These are phyloP conservation scores for Xylariomycetidae sp. DNA, from an alignment of 2,329 filamentous ascomycete genomes.

Conservation along the genomic window DNA sequence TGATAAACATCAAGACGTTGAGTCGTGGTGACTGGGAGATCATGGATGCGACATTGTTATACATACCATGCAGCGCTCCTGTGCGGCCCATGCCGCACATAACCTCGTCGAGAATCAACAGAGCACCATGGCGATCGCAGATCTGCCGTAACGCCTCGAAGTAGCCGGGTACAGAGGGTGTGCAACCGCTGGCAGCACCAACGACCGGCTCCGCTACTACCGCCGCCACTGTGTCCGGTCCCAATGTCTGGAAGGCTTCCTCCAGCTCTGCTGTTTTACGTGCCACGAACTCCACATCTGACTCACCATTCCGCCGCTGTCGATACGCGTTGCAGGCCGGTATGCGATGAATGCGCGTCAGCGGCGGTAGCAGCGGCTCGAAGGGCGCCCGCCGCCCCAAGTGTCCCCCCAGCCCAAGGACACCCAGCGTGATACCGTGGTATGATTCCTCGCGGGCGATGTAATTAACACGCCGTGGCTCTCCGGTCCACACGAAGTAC, in stretches of 20 bases:
- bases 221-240: conserved; percentile 60
- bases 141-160: conserved; percentile 56
- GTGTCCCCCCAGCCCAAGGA: conserved; percentile 55
- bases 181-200: conserved; percentile 57
- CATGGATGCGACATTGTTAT: too few species aligned
- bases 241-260: conserved; percentile 56
- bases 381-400: conserved; percentile 52
- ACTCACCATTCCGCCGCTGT: conserved; percentile 42
- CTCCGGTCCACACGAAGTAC: conserved; percentile 52
- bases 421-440: conserved; percentile 63
- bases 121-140: conserved; percentile 58
- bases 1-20: too few species aligned
- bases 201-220: conserved; percentile 71
- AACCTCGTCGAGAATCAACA: conserved; percentile 61
- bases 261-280: conserved; percentile 61
- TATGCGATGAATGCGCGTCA: conserved; percentile 45
- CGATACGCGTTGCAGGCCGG: conserved; percentile 61
- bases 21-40: too few species aligned
- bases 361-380: conserved; percentile 44
- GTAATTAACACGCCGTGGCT: conserved; percentile 51
- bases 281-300: conserved; percentile 51
- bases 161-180: conserved; percentile 56
- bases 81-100: conserved; percentile 52
- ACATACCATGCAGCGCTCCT: conserved; percentile 36
- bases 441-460: conserved; percentile 62